Evolutionary conservation across 805 yeast genomes (phyloP), one percentile per base, ranked within the genome.

Genomic region (Maudiozyma barnettii): DNA sequence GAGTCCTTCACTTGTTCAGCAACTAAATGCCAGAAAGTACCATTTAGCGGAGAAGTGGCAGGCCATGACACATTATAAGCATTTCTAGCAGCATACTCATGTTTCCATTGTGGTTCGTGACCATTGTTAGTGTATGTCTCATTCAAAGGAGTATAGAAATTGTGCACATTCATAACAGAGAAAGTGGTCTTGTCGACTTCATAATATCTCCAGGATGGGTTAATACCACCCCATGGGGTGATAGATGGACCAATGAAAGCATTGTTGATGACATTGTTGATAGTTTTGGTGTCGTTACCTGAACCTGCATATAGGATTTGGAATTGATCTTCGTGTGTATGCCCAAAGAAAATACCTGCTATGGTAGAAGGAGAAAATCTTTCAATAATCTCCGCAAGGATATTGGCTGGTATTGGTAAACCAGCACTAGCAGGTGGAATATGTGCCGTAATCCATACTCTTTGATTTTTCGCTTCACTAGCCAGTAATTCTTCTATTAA

Each of bases 191-290:
- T 37, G 13, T 37, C 39, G 18, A 37, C 39, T 13, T 37, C 23
- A 20, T 37, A 37, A 13, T 19, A 37, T 37, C 39, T 37, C 39
- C 39, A 37, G 39, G 39, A 37, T 37, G 39, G 39, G 39, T 37
- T 37, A 8, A 37, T 20, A 37, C 39, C 39, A 8, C 21, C 20
- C 39, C 39, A 37, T 10, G 39, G 39, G 18, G 39, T 19, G 13
- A 37, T 20, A 37, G 39, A 37, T 5, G 39, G 39, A n/a, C 14
- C 39, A 4, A 37, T 37, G 23, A 19, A 37, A 13, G 39, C 39
- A 20, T 37, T 9, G 21, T 37, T 37, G 21, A 37, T 20, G 18
- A 20, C 39, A 18, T 37, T 18, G 2, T 37, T 20, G 21, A 37
- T 37, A 16, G 10, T 37, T 9, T 37, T 37, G 9, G 39, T 37